A percentile compares a stretch with the other conserved stretches of the same genome.
These are phyloP conservation scores for Aspergillus panamensis DNA, from an alignment of 495 filamentous ascomycete species.

Conservation along the genomic window DNA sequence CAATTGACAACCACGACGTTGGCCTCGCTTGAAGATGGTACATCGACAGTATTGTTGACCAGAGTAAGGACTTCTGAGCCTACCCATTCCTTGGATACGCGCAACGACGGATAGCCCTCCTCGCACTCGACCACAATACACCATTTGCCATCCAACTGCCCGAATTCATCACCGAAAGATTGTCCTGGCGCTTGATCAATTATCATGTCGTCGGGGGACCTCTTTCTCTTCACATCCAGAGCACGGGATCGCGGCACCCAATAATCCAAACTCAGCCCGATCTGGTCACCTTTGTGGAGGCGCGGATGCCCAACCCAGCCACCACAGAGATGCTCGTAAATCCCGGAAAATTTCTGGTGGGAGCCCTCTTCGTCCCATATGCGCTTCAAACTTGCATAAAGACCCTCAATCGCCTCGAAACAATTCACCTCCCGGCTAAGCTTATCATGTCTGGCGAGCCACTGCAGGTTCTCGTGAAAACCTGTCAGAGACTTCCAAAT, in stretches of 20 bases:
- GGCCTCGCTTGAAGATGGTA: conserved; percentile 22
- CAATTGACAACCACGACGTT: conserved; percentile 33
- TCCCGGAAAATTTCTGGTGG: conserved; percentile 39
- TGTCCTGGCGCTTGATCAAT: conserved; percentile 31
- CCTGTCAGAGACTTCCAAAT: conserved; percentile 57
- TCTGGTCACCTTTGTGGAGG: conserved; percentile 67
- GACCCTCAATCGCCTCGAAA: conserved; percentile 80
- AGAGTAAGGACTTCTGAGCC: conserved; percentile 32
- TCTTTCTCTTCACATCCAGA: conserved; percentile 36
- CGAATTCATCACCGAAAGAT: conserved; percentile 19
- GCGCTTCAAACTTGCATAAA: conserved; percentile 68
- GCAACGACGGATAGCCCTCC: conserved; percentile 47
- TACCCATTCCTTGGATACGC: conserved; percentile 47
- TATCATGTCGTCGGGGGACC: conserved; percentile 34
- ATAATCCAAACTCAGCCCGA: conserved; percentile 81
- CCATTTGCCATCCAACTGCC: conserved; percentile 31
- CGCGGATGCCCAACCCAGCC: conserved; percentile 67
- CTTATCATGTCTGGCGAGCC: conserved; percentile 73
- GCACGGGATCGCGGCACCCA: conserved; percentile 67
- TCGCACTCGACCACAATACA: conserved; percentile 45
- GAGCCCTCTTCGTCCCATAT: conserved; percentile 51
- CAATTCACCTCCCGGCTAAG: conserved; percentile 81
- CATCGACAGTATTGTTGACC: conserved; percentile 23
- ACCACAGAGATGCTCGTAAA: conserved; percentile 48
- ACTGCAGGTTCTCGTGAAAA: conserved; percentile 79